Conservation (phyloP, 345 rosid genomes). For the Citrus cavaleriei region DNA sequence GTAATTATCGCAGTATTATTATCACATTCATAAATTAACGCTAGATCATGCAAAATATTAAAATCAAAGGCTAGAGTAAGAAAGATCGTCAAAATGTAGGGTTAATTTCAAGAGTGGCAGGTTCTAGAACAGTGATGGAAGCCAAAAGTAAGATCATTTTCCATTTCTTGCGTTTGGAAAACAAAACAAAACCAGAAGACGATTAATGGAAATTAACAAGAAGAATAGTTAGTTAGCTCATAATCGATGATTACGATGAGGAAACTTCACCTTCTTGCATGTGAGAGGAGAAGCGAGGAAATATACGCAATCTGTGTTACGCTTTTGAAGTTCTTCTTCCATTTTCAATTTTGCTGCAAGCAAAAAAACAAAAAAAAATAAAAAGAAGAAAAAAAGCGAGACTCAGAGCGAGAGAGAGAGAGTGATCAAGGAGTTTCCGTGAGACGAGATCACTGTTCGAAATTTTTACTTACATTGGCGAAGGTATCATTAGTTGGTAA, state of each 20-base stretch:
- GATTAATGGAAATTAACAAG: neutral
- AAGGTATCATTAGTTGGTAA: too few species aligned
- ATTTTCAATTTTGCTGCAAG: constrained; percentile 6
- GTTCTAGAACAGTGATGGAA: neutral
- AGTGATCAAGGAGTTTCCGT: neutral
- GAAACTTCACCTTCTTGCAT: constrained; percentile 54
- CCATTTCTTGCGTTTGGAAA: neutral
- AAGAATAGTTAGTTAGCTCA: too few species aligned
- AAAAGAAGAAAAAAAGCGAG: too few species aligned
- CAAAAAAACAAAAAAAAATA: neutral
- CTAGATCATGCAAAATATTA: neutral
- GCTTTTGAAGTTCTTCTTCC: constrained; percentile 48
- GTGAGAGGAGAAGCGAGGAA: constrained; percentile 74
- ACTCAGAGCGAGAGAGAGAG: neutral
- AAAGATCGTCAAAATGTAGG: constrained; percentile 13
- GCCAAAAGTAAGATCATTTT: neutral
- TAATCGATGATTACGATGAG: too few species aligned
- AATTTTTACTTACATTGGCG: too few species aligned
- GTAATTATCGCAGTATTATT: too few species aligned
- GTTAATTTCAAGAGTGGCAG: neutral
- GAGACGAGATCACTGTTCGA: too few species aligned
- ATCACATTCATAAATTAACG: too few species aligned
- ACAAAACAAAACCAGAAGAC: neutral
- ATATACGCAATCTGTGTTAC: constrained; percentile 63
- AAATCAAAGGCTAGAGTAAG: neutral